Conservation (phyloP, 2,329 filamentous ascomycete genomes). For the Trichoderma afroharzianum region DNA sequence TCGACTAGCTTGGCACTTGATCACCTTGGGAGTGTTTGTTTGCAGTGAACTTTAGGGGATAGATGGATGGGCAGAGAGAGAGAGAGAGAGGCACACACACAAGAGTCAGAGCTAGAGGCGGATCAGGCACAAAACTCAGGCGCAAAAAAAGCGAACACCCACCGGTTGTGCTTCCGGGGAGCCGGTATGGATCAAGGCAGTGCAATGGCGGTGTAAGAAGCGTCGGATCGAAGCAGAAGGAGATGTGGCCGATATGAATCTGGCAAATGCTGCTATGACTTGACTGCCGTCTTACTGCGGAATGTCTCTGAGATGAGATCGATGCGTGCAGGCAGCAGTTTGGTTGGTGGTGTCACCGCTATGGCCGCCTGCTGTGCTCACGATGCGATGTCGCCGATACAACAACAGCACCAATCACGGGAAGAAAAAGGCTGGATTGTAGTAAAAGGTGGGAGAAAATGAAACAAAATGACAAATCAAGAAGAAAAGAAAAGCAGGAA, state of each 20-base stretch:
- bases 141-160: neutral
- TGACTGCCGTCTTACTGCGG: neutral
- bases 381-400: neutral
- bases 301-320: neutral
- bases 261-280: neutral
- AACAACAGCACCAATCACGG: neutral
- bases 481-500: neutral
- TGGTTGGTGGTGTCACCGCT: constrained; percentile 2
- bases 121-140: neutral
- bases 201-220: constrained; percentile 4
- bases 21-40: neutral
- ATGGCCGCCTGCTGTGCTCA: neutral
- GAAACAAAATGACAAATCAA: neutral
- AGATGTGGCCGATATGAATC: neutral
- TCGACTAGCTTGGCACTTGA: neutral
- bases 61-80: neutral
- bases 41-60: neutral
- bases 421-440: neutral
- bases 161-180: neutral
- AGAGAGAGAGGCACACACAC: neutral
- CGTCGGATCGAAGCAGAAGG: neutral
- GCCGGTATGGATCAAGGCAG: neutral
- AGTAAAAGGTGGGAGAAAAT: neutral
- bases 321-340: neutral
- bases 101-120: neutral